Evolutionary conservation across 495 filamentous ascomycete genomes (phyloP), one percentile per base, ranked within the genome.

Genomic region (Podospora bellae-mahoneyi): DNA sequence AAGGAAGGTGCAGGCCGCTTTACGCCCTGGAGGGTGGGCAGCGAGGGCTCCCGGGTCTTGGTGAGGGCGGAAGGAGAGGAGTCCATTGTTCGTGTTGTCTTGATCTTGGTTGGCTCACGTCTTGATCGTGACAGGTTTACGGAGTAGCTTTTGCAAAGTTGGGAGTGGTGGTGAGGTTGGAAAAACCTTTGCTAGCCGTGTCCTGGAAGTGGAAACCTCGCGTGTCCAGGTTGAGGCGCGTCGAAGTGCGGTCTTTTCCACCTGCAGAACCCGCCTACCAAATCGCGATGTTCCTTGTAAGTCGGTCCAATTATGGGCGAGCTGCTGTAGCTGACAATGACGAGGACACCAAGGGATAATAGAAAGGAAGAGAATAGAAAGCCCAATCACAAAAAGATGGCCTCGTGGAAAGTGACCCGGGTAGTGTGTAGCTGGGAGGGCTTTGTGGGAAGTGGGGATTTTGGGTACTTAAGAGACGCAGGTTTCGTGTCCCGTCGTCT

Each of bases 1-100:
- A 99, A 79, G 66, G 92, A 87, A 19, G 91, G 85, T 68, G 90
- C 90, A 56, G 91, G 87, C 79, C 92, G 89, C 83, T 96, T 96
- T 66, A 88, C 78, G 70, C 91, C 88, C 61, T 86, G 84, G 16
- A 81, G 79, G 63, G 83, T 79, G 75, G 85, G 80, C 59, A 84
- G 72, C 60, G 73, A 67, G 23, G 77, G 77, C 76, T 79, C 77
- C 32, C 66, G 65, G 34, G 68, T 66, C 61, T 68, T 73, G 68
- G 16, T 60, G 16, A 62, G 23, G 32, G 69, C 62, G 5, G 72
- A 60, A 15, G 76, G 74, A 60, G 75, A 77, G 19, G 75, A 78
- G 58, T 78, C 76, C 77, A 79, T 79, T 54, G 65, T 23, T 23
- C 23, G 23, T 23, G 23, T 48, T 57, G 28, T 58, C 55, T 58